Percentiles rank a stretch among this genome's conserved stretches.
Evolutionary conservation across 2,329 filamentous ascomycete species (phyloP).

Genomic region (Fusarium humuli): DNA sequence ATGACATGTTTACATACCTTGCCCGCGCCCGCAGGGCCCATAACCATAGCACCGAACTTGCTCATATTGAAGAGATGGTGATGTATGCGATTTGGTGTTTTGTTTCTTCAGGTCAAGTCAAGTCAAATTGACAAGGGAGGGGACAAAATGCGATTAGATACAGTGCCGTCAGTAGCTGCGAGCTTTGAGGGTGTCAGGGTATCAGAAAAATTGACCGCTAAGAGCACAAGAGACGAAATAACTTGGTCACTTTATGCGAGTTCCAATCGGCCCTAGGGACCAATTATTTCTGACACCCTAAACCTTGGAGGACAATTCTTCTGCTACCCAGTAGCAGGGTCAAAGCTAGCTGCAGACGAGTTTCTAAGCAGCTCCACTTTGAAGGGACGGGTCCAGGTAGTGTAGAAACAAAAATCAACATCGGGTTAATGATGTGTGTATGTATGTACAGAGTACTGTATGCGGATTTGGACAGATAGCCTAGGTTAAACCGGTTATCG

Average conservation of each 20-base stretch:
- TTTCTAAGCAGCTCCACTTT: conserved; percentile 35
- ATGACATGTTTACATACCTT: conserved; percentile 68
- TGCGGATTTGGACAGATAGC: background rate
- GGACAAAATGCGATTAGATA: conserved; percentile 16
- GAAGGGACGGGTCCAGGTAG: conserved; percentile 8
- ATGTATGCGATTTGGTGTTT: conserved; percentile 26
- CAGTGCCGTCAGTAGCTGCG: background rate
- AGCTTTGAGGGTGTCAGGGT: conserved; percentile 12
- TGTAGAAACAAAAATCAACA: background rate
- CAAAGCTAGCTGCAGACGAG: conserved; percentile 20
- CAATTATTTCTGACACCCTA: background rate
- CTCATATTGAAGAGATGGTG: conserved; percentile 70
- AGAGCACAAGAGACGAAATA: background rate
- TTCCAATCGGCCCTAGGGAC: background rate
- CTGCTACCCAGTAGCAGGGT: background rate
- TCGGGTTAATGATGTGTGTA: background rate
- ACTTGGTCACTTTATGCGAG: background rate
- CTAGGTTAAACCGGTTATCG: conserved; percentile 9
- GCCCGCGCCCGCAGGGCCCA: conserved; percentile 95
- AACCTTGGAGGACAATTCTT: background rate
- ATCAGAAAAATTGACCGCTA: background rate
- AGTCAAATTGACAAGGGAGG: conserved; percentile 20
- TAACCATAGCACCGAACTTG: conserved; percentile 94
- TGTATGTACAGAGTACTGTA: background rate
- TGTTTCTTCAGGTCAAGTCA: conserved; percentile 6